Evolutionary conservation across 2,329 filamentous ascomycete genomes (phyloP), one percentile per base, ranked within the genome.

Genomic region (Xylariaceae sp.): DNA sequence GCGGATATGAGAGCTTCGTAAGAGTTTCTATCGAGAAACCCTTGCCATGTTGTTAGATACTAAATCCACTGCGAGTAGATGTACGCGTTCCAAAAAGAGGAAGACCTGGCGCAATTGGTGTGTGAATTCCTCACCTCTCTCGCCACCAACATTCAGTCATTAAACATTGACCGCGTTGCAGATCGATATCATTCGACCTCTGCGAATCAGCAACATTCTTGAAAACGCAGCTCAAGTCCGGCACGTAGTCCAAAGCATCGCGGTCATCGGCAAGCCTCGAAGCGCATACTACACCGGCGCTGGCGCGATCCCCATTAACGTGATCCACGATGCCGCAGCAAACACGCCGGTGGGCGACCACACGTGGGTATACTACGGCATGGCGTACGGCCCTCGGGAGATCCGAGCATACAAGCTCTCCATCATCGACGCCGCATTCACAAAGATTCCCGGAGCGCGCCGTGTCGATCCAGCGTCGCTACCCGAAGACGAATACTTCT

Each of bases 111-210:
- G 8, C 63, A 71, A 33, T 64, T 73, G 29, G 65, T 54, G 41
- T 7, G 19, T 43, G n/a, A 25, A n/a, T n/a, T n/a, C n/a, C n/a
- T n/a, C n/a, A n/a, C n/a, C n/a, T n/a, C n/a, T n/a, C n/a, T n/a
- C n/a, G n/a, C n/a, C n/a, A n/a, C n/a, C n/a, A n/a, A n/a, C n/a
- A n/a, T n/a, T n/a, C n/a, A n/a, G n/a, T n/a, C n/a, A n/a, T n/a
- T n/a, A n/a, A n/a, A n/a, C n/a, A n/a, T n/a, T n/a, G n/a, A n/a
- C n/a, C n/a, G n/a, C n/a, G n/a, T n/a, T n/a, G 10, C 5, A 67
- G 61, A 63, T 66, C 40, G 71, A 77, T 42, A 71, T 74, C 36
- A 73, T 76, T 48, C 65, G 74, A 2, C 71, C 71, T 3, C 63
- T 75, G 7, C 62, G 69, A 21, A 66, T 66, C 42, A 49, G 57